Evolutionary conservation across 306 rosid species (phyloP).

Genomic region (Prunus fruticosa): DNA sequence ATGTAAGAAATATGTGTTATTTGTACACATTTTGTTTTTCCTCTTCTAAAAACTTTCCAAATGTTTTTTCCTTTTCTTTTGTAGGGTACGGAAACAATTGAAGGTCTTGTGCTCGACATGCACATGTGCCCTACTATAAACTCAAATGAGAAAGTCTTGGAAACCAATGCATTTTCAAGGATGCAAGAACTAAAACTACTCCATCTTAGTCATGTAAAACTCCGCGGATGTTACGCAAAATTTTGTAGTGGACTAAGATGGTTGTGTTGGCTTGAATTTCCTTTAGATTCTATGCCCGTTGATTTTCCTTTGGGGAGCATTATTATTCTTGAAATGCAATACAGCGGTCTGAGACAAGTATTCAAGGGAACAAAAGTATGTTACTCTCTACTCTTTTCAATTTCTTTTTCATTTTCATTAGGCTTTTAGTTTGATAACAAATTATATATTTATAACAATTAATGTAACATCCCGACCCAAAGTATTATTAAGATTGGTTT

Average conservation of each 20-base stretch:
- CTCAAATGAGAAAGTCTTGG: background rate
- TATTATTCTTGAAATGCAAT: constrained; percentile 11
- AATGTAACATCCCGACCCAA: no score
- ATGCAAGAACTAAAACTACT: no score
- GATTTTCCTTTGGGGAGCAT: background rate
- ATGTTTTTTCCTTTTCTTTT: background rate
- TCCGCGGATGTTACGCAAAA: background rate
- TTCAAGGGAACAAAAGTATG: background rate
- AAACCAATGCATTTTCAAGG: background rate
- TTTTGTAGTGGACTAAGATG: background rate
- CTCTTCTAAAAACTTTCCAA: background rate
- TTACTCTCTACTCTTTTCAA: background rate
- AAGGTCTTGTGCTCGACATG: background rate
- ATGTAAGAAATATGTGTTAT: no score
- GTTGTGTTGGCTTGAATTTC: constrained; percentile 12
- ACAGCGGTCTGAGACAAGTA: background rate
- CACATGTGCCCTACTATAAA: no score
- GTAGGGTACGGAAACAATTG: background rate
- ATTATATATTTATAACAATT: background rate
- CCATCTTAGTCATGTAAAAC: background rate
- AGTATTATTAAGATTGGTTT: no score
- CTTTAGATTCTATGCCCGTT: constrained; percentile 7
- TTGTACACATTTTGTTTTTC: background rate
- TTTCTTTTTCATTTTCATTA: background rate
- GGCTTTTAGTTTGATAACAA: background rate